phyloP scores from a whole-genome alignment of 2,329 filamentous ascomycete species.

The Hypocreales sp. region DNA sequence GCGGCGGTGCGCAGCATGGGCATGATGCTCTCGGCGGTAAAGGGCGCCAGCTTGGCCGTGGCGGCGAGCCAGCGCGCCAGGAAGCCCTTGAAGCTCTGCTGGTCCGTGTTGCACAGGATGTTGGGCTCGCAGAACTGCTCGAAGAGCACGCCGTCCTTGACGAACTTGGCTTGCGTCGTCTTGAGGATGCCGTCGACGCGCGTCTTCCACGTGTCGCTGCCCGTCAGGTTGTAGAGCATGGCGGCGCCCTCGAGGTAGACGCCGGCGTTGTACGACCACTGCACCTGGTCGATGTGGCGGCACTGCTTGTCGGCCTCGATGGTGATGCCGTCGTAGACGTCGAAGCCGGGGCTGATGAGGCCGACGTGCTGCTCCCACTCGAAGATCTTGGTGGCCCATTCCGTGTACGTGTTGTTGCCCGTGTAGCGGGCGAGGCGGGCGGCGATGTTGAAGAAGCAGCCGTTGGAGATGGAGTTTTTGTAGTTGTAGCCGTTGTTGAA shows the following conservation, averaged over 20 bases:
- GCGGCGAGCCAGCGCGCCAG: constrained; percentile 49
- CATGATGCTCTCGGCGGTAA: constrained; percentile 31
- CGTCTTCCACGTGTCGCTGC: constrained; percentile 34
- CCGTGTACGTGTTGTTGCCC: constrained; percentile 59
- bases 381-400: constrained; percentile 60
- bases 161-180: constrained; percentile 36
- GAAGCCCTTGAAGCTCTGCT: constrained; percentile 64
- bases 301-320: constrained; percentile 27
- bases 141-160: constrained; percentile 35
- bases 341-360: constrained; percentile 38
- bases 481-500: constrained; percentile 59
- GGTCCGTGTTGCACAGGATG: constrained; percentile 51
- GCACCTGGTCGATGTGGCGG: constrained; percentile 34
- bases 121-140: constrained; percentile 52
- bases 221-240: constrained; percentile 48
- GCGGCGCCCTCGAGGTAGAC: constrained; percentile 47
- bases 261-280: constrained; percentile 58
- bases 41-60: constrained; percentile 37
- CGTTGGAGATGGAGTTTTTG: constrained; percentile 55
- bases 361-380: constrained; percentile 43
- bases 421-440: constrained; percentile 66
- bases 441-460: constrained; percentile 54
- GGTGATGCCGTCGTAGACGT: constrained; percentile 35
- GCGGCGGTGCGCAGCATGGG: constrained; percentile 36
- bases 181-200: constrained; percentile 43